Base-by-base conservation (phyloP, 2,329 filamentous ascomycete species). In the Fusarium pseudoanthophilum region DNA sequence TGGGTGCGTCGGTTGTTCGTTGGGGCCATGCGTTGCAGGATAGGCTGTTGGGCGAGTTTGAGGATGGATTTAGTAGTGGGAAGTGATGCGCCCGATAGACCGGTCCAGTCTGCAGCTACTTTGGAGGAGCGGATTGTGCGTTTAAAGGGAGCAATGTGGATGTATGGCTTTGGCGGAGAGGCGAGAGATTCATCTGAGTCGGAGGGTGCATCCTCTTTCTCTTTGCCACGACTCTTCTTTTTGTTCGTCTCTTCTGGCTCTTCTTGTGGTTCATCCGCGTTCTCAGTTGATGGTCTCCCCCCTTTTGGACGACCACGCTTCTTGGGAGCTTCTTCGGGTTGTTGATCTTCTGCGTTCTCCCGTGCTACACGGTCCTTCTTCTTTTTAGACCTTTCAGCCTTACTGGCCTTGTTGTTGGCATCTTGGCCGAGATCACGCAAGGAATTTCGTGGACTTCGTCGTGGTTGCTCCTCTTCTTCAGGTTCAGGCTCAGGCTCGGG, bases 41-140 rank as follows among this genome's bases (percentile, higher is more conserved):
- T 88, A 20, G 91, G 89, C 21, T 87, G 87, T 73, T 91, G 88
- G 57, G 89, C 87, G 72, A 90, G 86, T 28, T 85, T 82, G 37
- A 94, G 82, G 34, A 93, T 84, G 21, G 83, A 79, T 24, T 85
- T 83, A n/a, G 92, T 85, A 58, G 87, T 86, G 13, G 86, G 82
- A 61, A 92, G 81, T 46, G 91, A 88, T 30, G 85, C 81, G 11
- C 83, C 79, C 9, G 88, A 85, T 10, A 93, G 84, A 11, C 88
- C 84, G 6, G 85, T 83, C 92, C 92, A 94, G 78, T 92, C 93
- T 46, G 91, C 83, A 46, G 92, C 87, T 65, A 97, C 92, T 42
- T 86, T 88, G 34, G 88, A 86, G 69, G 87, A 88, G n/a, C 90
- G 88, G 48, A 94, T 84, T 46, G 84, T 84, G 40, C 85, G 86